Evolutionary conservation across 441 rosid genomes (phyloP).

Genomic region (Flueggea neowawraea): DNA sequence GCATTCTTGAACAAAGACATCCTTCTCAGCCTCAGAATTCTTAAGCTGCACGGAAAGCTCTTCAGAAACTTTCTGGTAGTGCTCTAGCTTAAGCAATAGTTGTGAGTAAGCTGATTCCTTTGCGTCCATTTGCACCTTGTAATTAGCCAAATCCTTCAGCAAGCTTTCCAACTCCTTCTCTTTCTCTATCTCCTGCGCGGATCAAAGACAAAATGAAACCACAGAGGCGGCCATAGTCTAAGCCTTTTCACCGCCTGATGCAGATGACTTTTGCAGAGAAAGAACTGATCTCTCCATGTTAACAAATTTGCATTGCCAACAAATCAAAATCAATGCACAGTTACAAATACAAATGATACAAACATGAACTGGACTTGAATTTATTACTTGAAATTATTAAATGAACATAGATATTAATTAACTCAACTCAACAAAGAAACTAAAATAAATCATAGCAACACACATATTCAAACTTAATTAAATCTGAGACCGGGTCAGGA

Average conservation of each 20-base stretch:
- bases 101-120: slow-evolving; percentile 43
- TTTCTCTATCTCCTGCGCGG: slow-evolving; percentile 23
- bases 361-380: too few species aligned
- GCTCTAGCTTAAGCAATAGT: slow-evolving; percentile 29
- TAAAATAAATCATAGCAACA: too few species aligned
- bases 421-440: too few species aligned
- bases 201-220: slow-evolving; percentile 1
- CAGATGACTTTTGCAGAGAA: too few species aligned
- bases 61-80: slow-evolving; percentile 26
- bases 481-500: too few species aligned
- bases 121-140: slow-evolving; percentile 47
- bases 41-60: slow-evolving; percentile 28
- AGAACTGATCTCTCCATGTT: too few species aligned
- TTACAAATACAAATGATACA: neutral
- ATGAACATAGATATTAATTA: too few species aligned
- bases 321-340: too few species aligned
- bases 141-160: slow-evolving; percentile 43
- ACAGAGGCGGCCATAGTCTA: neutral
- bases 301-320: too few species aligned
- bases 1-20: slow-evolving; percentile 20
- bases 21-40: slow-evolving; percentile 37
- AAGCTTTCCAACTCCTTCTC: slow-evolving; percentile 30
- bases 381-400: too few species aligned
- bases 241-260: too few species aligned
- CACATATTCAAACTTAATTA: too few species aligned